Evolutionary conservation across 148 eudicot species (phyloP).

Genomic region (Drosera capensis): DNA sequence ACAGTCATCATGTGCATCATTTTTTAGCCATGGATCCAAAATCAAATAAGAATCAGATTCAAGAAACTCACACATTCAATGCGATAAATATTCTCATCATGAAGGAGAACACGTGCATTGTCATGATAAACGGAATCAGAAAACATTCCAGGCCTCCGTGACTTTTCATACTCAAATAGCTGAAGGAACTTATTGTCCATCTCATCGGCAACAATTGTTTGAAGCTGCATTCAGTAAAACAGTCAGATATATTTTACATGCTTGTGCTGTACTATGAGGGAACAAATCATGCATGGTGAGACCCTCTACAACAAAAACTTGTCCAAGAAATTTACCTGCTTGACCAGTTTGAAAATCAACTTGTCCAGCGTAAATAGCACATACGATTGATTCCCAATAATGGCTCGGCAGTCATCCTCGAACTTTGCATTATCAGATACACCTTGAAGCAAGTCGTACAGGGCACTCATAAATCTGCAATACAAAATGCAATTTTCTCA

Average conservation of each 20-base stretch:
- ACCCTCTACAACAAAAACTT: neutral
- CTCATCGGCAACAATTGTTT: constrained; percentile 73
- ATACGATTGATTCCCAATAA: constrained; percentile 87
- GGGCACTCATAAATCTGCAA: constrained; percentile 61
- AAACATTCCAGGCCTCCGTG: constrained; percentile 45
- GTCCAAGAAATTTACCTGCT: constrained; percentile 41
- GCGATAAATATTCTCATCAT: constrained; percentile 87
- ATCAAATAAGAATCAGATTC: neutral
- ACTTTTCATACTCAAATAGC: constrained; percentile 68
- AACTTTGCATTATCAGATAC: constrained; percentile 82
- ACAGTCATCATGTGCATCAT: neutral
- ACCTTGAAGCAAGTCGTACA: constrained; percentile 83
- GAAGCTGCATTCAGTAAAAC: constrained; percentile 49
- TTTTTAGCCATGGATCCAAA: neutral
- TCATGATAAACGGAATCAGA: constrained; percentile 76
- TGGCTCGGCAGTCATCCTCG: constrained; percentile 88
- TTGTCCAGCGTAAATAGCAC: constrained; percentile 88
- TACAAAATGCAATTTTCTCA: constrained; percentile 3
- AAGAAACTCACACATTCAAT: constrained; percentile 59
- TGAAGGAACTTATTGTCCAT: constrained; percentile 75
- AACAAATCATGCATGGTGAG: constrained; percentile 27
- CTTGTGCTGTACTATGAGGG: constrained; percentile 8
- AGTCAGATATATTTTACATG: neutral
- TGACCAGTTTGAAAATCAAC: constrained; percentile 80
- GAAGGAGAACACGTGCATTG: constrained; percentile 71